phyloP scores from a whole-genome alignment of 345 rosid species.

The Melaleuca quinquenervia region DNA sequence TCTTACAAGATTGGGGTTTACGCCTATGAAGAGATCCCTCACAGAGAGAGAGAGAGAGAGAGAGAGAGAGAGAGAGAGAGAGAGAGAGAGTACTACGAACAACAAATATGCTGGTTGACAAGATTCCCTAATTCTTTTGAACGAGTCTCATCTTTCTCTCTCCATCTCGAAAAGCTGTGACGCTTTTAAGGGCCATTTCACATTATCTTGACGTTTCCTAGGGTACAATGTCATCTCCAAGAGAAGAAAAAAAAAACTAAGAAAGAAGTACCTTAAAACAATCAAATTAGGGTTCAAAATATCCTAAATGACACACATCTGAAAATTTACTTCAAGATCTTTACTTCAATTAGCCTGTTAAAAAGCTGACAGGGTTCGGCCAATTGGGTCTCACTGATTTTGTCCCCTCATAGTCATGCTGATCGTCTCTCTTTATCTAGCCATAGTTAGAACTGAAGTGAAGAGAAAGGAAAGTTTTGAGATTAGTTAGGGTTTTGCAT shows the following conservation, averaged over 20 bases:
- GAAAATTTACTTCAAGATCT: background rate
- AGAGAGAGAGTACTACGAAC: background rate
- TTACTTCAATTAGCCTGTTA: background rate
- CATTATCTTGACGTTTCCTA: slow-evolving; percentile 10
- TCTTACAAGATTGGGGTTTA: background rate
- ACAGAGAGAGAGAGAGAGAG: background rate
- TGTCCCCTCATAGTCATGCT: background rate
- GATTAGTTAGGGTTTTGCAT: background rate
- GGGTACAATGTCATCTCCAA: background rate
- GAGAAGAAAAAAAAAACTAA: background rate
- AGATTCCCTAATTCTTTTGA: background rate
- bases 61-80: background rate
- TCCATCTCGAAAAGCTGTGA: background rate
- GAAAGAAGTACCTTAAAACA: background rate
- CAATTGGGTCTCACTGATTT: background rate
- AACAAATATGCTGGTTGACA: background rate
- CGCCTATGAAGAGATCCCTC: background rate
- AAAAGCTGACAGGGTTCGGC: background rate
- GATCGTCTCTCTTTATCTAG: background rate
- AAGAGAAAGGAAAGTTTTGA: background rate
- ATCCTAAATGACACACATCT: background rate
- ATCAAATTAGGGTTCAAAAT: slow-evolving; percentile 4
- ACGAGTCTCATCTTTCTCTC: background rate
- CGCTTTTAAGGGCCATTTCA: background rate
- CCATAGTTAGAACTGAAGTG: background rate